Base-by-base conservation (phyloP, 179 eudicot species). In the Amaranthus tricolor region DNA sequence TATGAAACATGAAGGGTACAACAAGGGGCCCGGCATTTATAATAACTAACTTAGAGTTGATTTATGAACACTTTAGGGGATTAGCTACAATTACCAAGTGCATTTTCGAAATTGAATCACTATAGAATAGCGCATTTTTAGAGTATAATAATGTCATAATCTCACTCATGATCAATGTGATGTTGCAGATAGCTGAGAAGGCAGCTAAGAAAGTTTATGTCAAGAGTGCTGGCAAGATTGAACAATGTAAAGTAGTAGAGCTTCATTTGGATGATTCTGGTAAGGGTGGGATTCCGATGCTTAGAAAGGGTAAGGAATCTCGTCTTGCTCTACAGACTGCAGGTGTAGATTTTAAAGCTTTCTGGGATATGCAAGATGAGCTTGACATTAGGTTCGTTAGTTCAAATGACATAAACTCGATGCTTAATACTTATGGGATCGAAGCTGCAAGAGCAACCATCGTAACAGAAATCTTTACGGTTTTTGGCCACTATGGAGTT, bases 401-500 rank as follows among this genome's bases (percentile, higher is more conserved):
- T 74, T 88, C 91, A 40, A 96, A 96, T 74, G 91, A 90, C 19
- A 77, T 96, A 31, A 78, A 88, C 59, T 82, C 92, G 0, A 82
- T 96, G 84, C 87, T 96, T 57, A 79, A 61, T 2, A 90, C 96
- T 2, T 96, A 88, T 31, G 99, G 99, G 45, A 94, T 96, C 5
- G 99, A 96, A 84, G 99, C 97, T 40, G 99, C 99, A 7, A 76
- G 98, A 71, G 91, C 88, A 59, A 81, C 91, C 55, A 86, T 96
- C 60, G 82, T 90, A 66, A 85, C 86, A 49, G 98, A 96, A 84
- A 86, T 96, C 66, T 88, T 77, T 74, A 81, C 91, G 15, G 99
- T 94, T 71, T 96, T 96, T 64, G 79, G 81, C 5, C 90, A 86
- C 58, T 93, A 96, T 63, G 97, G 99, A 7, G 98, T 96, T 51